Percentiles rank a stretch among this genome's conserved stretches.
Conservation (phyloP, 1,139 yeast species). For the Wickerhamomyces sp. region DNA sequence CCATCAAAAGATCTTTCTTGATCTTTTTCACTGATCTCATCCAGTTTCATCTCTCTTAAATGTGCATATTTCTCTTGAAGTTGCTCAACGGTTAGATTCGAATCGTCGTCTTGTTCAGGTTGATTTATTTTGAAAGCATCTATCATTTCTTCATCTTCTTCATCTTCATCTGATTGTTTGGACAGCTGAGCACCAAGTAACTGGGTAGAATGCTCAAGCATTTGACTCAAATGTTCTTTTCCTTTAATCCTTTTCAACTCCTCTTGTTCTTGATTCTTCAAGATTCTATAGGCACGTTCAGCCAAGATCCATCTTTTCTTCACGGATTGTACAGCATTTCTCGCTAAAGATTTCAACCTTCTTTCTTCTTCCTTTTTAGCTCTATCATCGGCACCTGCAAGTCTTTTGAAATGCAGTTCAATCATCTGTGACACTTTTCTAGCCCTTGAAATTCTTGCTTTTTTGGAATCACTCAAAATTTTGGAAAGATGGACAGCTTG, state of each 20-base stretch:
- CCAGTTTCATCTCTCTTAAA: constrained; percentile 32
- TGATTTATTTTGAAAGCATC: constrained; percentile 22
- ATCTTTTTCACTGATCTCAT: constrained; percentile 19
- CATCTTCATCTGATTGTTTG: constrained; percentile 23
- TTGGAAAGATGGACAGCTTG: constrained; percentile 76
- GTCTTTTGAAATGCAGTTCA: constrained; percentile 80
- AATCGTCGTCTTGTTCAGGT: constrained; percentile 30
- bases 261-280: constrained; percentile 54
- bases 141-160: constrained; percentile 27
- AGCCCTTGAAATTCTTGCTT: constrained; percentile 61
- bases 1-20: not conserved
- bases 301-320: constrained; percentile 91
- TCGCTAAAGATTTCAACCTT: constrained; percentile 62
- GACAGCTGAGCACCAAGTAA: constrained; percentile 79
- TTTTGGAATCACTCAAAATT: constrained; percentile 62
- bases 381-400: constrained; percentile 86
- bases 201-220: constrained; percentile 88
- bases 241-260: constrained; percentile 73
- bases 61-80: constrained; percentile 59
- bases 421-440: constrained; percentile 76
- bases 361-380: constrained; percentile 66
- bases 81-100: constrained; percentile 59
- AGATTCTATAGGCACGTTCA: constrained; percentile 63
- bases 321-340: constrained; percentile 77
- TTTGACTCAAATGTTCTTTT: constrained; percentile 80